Evolutionary conservation across 306 rosid genomes (phyloP), one percentile per base, ranked within the genome.

Genomic region (Trifolium fragiferum): DNA sequence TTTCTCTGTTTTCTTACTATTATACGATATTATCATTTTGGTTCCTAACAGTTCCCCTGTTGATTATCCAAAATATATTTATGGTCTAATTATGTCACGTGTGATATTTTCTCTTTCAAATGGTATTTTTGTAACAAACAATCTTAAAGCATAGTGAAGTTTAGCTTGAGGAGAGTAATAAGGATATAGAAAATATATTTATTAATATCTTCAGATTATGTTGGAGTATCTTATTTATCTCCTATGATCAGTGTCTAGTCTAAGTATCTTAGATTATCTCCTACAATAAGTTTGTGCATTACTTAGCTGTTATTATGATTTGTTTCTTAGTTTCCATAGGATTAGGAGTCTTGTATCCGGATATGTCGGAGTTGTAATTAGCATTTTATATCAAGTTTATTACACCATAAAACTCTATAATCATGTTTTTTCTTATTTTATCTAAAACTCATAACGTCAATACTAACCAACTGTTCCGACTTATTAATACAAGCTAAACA

Each of bases 391-490:
- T 47, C 54, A n/a, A 47, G 16, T 6, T 47, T 47, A 15, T 47
- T 47, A 47, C 51, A 14, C 16, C 51, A 46, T 46, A 46, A 12
- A 46, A 13, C 20, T 14, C 54, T 47, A 47, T 15, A 47, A 47
- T 47, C 54, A 47, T 47, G 16, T 47, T n/a, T 19, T 30, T 53
- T 53, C 60, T 21, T 53, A 53, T 53, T 53, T 53, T 9, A 53
- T 53, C 12, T 53, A 53, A 53, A 19, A 53, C 25, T 11, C 60
- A 20, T 19, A 53, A 53, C 60, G 9, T 53, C 60, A 53, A 53
- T 53, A 19, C 60, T 21, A 46, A 8, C 60, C 10, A 65, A 21
- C 30, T 61, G 15, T 66, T 66, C 72, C 15, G 25, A 67, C 57
- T 44, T 8, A 46, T 15, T 13, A 23, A 47, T 68, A 47, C 43